Evolutionary conservation across 208 protist species (phyloP).

Genomic region (Trypanosoma caninum): DNA sequence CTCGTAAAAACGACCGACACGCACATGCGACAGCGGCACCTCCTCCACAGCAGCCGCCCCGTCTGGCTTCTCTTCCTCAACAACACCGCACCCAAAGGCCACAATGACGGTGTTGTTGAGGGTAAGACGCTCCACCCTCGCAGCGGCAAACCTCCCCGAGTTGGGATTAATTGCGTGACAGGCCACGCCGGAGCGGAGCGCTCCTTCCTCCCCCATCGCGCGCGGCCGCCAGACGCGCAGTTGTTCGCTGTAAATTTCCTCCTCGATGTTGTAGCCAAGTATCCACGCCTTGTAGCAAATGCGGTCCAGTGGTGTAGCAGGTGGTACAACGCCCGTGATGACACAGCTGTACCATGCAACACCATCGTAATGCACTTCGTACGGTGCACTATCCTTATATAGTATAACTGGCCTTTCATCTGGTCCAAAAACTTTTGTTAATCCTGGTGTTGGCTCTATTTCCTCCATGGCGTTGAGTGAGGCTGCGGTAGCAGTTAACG

Average conservation of each 20-base stretch:
- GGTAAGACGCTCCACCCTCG: constrained; percentile 67
- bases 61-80: constrained; percentile 2
- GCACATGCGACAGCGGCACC: constrained; percentile 70
- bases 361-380: constrained; percentile 70
- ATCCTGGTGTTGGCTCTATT: constrained; percentile 34
- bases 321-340: constrained; percentile 44
- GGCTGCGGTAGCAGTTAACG: constrained; percentile 36
- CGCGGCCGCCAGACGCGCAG: constrained; percentile 52
- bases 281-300: constrained; percentile 60
- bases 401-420: constrained; percentile 8
- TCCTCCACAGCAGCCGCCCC: constrained; percentile 19
- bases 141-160: constrained; percentile 31
- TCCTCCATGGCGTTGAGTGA: constrained; percentile 58
- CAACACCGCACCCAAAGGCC: constrained; percentile 18
- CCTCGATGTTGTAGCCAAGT: constrained; percentile 69
- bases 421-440: constrained; percentile 21
- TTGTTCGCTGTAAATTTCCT: constrained; percentile 51
- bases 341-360: constrained; percentile 70
- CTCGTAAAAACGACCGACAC: constrained; percentile 51
- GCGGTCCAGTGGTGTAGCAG: constrained; percentile 41
- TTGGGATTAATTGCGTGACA: constrained; percentile 68
- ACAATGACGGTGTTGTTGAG: constrained; percentile 61
- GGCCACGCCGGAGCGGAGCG: constrained; percentile 39
- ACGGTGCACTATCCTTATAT: constrained; percentile 35
- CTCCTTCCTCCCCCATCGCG: constrained; percentile 16